Conservation (phyloP, 1,139 yeast genomes). For the Insectozyma bohioensis region DNA sequence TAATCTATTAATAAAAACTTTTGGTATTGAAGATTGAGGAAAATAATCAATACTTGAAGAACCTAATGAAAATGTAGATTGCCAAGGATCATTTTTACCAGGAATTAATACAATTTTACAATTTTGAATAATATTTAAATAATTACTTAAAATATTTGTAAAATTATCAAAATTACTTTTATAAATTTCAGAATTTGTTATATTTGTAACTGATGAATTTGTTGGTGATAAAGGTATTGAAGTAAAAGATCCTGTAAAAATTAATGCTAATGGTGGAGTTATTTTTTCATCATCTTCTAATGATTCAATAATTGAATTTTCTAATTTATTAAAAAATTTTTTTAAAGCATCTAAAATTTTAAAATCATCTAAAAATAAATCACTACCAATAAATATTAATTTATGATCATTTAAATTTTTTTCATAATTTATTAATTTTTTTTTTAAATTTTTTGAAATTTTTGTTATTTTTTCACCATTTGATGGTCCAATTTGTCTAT, state of each 20-base stretch:
- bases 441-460: conserved; percentile 58
- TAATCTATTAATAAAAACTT: conserved; percentile 65
- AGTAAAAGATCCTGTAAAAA: conserved; percentile 58
- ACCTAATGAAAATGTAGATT: conserved; percentile 67
- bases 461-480: conserved; percentile 34
- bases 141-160: conserved; percentile 50
- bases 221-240: conserved; percentile 60
- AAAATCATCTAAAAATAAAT: conserved; percentile 63
- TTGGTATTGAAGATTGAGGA: conserved; percentile 75
- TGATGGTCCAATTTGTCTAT: conserved; percentile 37
- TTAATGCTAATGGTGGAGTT: conserved; percentile 49
- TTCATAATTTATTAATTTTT: conserved; percentile 57
- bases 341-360: conserved; percentile 59
- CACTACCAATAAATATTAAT: conserved; percentile 70
- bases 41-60: conserved; percentile 55
- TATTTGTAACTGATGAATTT: conserved; percentile 38
- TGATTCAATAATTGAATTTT: conserved; percentile 35
- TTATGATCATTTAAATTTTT: conserved; percentile 54
- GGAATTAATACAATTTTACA: conserved; percentile 69
- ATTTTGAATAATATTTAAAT: conserved; percentile 29
- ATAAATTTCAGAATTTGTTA: conserved; percentile 53
- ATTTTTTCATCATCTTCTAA: conserved; percentile 20
- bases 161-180: conserved; percentile 73
- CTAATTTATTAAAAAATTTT: conserved; percentile 54
- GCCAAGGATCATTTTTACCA: conserved; percentile 95